A percentile compares a stretch with the other conserved stretches of the same genome.
These are phyloP conservation scores for Tuber calosporum DNA, from an alignment of 495 filamentous ascomycete species.

Conservation along the genomic window DNA sequence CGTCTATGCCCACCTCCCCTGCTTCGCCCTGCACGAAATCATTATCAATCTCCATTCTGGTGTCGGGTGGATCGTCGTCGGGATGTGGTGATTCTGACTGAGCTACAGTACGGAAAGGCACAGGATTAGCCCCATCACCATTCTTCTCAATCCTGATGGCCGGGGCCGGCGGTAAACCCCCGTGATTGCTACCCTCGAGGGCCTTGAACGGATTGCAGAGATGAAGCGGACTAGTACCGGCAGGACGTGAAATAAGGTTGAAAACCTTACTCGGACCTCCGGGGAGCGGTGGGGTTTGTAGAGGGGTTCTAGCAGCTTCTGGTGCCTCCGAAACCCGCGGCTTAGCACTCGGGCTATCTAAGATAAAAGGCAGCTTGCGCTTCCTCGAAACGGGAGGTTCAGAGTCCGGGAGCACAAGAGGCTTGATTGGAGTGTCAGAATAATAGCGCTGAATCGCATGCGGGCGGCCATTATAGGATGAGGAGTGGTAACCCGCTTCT, in stretches of 20 bases:
- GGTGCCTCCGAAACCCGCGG: neutral
- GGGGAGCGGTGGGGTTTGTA: neutral
- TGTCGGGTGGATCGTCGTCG: neutral
- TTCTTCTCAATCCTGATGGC: neutral
- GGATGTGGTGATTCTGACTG: neutral
- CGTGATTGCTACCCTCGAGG: neutral
- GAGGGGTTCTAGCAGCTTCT: neutral
- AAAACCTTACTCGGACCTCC: neutral
- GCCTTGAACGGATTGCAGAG: neutral
- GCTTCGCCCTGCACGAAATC: neutral
- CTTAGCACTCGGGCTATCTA: neutral
- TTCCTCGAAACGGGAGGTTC: neutral
- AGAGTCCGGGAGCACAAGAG: constrained; percentile 3
- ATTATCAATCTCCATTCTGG: neutral
- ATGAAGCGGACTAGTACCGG: neutral
- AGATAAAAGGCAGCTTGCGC: neutral
- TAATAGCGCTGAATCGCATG: neutral
- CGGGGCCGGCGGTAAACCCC: neutral
- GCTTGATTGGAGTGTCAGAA: constrained; percentile 2
- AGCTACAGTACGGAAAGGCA: neutral
- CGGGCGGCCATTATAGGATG: neutral
- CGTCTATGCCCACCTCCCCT: neutral
- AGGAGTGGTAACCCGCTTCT: neutral
- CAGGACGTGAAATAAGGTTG: neutral
- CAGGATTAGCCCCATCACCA: neutral